Conservation (phyloP, 768 basidiomycete genomes). For the Rhodotorula kratochvilovae region DNA sequence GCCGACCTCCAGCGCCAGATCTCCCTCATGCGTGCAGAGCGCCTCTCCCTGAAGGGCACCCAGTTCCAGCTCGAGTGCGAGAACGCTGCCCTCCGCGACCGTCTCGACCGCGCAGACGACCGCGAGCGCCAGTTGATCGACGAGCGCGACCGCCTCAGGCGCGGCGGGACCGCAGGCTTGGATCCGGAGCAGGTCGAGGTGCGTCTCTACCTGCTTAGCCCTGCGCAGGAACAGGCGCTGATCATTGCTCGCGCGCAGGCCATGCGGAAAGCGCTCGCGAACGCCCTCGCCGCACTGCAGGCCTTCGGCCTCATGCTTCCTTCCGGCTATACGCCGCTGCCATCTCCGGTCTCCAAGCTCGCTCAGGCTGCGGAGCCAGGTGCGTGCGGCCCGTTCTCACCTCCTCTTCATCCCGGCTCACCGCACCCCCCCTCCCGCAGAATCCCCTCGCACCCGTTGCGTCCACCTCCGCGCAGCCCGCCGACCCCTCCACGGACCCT, state of each 20-base stretch:
- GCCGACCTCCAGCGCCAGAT: slow-evolving; percentile 38
- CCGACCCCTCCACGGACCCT: background rate
- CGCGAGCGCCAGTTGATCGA: slow-evolving; percentile 13
- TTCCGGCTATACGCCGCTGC: background rate
- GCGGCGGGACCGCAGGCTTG: background rate
- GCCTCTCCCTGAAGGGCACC: slow-evolving; percentile 31
- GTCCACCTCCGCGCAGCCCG: background rate
- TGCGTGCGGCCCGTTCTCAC: background rate
- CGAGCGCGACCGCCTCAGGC: slow-evolving; percentile 4
- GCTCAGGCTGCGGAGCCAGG: background rate
- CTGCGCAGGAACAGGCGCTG: accelerated
- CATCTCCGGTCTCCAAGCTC: background rate
- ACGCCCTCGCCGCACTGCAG: slow-evolving; percentile 18
- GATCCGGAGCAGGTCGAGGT: slow-evolving; percentile 33
- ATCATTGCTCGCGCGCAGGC: background rate
- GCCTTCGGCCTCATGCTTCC: slow-evolving; percentile 17
- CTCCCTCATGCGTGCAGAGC: slow-evolving; percentile 36
- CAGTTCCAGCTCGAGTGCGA: slow-evolving; percentile 33
- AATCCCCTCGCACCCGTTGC: background rate
- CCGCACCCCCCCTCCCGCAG: background rate
- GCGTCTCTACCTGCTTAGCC: background rate
- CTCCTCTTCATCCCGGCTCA: background rate
- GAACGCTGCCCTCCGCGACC: slow-evolving; percentile 15
- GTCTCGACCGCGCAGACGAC: slow-evolving; percentile 10
- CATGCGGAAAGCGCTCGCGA: slow-evolving; percentile 15